Percentiles rank a stretch among this genome's conserved stretches.
Conservation (phyloP, 2,329 filamentous ascomycete species). For the Annulohypoxylon truncatum region DNA sequence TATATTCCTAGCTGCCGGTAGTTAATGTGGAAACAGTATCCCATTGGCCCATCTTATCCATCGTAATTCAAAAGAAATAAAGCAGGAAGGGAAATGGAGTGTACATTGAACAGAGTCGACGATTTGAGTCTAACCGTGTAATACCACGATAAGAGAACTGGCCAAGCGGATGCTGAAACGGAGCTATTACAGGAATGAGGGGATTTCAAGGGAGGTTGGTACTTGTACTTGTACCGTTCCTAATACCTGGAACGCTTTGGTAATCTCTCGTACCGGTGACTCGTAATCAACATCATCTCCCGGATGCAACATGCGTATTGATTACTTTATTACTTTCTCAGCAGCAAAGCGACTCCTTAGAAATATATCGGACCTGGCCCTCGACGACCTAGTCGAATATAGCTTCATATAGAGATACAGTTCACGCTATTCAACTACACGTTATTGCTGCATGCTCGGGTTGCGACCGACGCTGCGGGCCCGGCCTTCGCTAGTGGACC, state of each 20-base stretch:
- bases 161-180: conserved; percentile 10
- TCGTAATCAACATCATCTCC: conserved; percentile 30
- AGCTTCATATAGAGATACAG: conserved; percentile 9
- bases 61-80: not conserved
- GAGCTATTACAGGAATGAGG: conserved; percentile 18
- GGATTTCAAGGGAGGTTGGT: conserved; percentile 10
- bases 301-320: conserved; percentile 29
- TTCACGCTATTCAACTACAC: conserved; percentile 17
- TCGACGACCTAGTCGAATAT: conserved; percentile 4
- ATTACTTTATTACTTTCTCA: conserved; percentile 7
- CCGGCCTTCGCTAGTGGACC: conserved; percentile 65
- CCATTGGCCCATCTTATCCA: not conserved
- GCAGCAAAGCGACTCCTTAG: conserved; percentile 1
- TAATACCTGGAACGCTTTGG: conserved; percentile 6
- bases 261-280: conserved; percentile 25
- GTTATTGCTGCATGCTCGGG: conserved; percentile 57
- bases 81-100: not conserved
- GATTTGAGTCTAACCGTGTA: not conserved
- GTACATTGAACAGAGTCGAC: too few species aligned
- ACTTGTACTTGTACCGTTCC: conserved; percentile 14
- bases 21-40: not conserved
- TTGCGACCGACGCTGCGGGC: conserved; percentile 64
- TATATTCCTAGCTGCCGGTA: not conserved
- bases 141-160: not conserved
- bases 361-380: not conserved